Evolutionary conservation across 306 rosid species (phyloP), one percentile per base, ranked within the genome.

Genomic region (Malus fusca): DNA sequence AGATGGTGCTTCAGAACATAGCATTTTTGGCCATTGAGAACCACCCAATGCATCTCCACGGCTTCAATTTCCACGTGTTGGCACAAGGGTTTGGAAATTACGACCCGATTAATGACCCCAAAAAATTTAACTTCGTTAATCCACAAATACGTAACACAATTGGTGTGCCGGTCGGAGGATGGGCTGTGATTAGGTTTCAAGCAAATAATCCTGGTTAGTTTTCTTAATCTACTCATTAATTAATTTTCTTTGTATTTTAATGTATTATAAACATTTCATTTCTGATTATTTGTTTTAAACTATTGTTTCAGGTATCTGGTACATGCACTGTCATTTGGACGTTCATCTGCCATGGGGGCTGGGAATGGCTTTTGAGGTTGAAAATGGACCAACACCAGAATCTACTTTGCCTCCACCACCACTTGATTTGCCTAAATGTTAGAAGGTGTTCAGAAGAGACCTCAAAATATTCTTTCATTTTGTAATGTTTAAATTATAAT

Each of bases 261-360:
- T 28, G 15, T 25, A 63, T 18, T 70, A 19, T 13, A 5, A 42
- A 44, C 55, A 46, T 3, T 60, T 14, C 8, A 53, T 35, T 59
- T 66, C n/a, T 15, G 21, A 23, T 25, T 60, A 11, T 1, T 23
- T 71, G 22, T 19, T 19, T 31, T 56, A 1, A 48, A 69, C 5
- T 8, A 17, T 63, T 63, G 25, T 14, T 53, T 59, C 83, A 86
- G 92, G 93, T 4, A 3, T 92, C 4, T 92, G 97, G 97, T 6
- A 85, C 19, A 75, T 79, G 12, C 96, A 90, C 12, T 92, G 96
- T 72, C 97, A 92, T 72, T 19, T 92, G 31, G 93, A 92, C 11
- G 82, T 56, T 19, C 93, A 92, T 74, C n/a, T 92, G 82, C 89
- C 97, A 1, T 87, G 91, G 89, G 97, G 97, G 0, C 69, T 92